These are phyloP conservation scores for Beta corolliflora DNA, from an alignment of 179 eudicot genomes.

Conservation along the genomic window DNA sequence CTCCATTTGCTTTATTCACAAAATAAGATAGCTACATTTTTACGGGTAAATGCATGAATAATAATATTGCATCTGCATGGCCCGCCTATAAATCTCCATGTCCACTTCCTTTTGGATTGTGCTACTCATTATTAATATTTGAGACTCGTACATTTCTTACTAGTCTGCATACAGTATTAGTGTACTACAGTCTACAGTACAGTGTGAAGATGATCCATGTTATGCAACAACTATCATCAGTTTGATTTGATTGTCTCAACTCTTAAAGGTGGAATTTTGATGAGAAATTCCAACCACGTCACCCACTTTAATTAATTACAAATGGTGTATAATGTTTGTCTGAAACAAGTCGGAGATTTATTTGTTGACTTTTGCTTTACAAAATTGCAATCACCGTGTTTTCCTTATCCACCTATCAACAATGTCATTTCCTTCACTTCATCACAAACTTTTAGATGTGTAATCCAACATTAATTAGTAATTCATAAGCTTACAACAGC, in stretches of 20 bases:
- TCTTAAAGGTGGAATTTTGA: neutral
- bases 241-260: neutral
- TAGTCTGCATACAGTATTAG: neutral
- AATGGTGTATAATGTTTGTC: too few relatives aligned
- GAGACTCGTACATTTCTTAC: neutral
- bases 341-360: neutral
- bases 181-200: too few relatives aligned
- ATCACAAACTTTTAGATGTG: neutral
- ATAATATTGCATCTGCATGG: too few relatives aligned
- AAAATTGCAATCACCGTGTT: neutral
- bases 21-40: neutral
- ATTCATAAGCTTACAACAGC: constrained; percentile 2
- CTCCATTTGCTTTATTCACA: neutral
- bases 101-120: neutral
- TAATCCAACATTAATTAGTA: neutral
- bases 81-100: neutral
- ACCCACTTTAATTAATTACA: neutral
- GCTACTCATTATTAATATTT: neutral
- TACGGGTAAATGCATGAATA: neutral
- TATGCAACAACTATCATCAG: neutral
- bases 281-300: neutral
- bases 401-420: neutral
- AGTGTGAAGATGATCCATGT: neutral
- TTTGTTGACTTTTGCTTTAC: neutral
- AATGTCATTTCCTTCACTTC: neutral